These are phyloP conservation scores for Skeletonema tropicum DNA, from an alignment of 108 stramenopile species.

Conservation along the genomic window DNA sequence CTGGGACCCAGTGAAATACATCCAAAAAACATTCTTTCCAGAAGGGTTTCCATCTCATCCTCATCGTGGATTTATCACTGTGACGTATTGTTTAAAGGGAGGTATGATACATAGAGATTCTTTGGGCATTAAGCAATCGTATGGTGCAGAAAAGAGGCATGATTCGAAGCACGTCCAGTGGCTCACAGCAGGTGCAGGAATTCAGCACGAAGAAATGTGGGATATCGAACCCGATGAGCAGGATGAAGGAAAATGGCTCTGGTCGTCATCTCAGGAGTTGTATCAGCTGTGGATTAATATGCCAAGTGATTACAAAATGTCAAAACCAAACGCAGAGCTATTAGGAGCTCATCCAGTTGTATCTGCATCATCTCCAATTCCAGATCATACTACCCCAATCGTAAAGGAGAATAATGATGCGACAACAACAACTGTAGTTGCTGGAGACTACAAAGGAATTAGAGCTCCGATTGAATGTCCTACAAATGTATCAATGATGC, in stretches of 20 bases:
- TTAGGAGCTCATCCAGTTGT: constrained; percentile 37
- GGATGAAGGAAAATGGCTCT: constrained; percentile 21
- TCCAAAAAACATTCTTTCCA: constrained; percentile 67
- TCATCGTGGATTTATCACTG: constrained; percentile 84
- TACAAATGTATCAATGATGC: constrained; percentile 64
- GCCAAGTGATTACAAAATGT: constrained; percentile 57
- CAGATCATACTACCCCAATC: constrained; percentile 20
- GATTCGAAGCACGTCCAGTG: constrained; percentile 71
- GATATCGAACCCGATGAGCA: constrained; percentile 43
- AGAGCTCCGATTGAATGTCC: constrained; percentile 48
- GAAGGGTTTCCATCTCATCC: constrained; percentile 91
- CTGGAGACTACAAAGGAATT: constrained; percentile 54
- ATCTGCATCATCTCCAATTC: neutral
- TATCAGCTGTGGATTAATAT: constrained; percentile 90
- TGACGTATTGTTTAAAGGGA: constrained; percentile 80
- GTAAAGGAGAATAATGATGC: constrained; percentile 21
- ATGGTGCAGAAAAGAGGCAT: constrained; percentile 63
- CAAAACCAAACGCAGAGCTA: constrained; percentile 51
- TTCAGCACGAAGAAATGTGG: constrained; percentile 93
- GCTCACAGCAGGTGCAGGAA: constrained; percentile 79
- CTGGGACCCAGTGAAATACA: constrained; percentile 70
- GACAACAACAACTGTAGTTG: constrained; percentile 52
- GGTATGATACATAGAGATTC: constrained; percentile 88
- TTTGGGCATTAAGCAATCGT: constrained; percentile 66
- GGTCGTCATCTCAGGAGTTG: constrained; percentile 61